phyloP scores from a whole-genome alignment of 345 rosid genomes.

The Cardamine resedifolia region DNA sequence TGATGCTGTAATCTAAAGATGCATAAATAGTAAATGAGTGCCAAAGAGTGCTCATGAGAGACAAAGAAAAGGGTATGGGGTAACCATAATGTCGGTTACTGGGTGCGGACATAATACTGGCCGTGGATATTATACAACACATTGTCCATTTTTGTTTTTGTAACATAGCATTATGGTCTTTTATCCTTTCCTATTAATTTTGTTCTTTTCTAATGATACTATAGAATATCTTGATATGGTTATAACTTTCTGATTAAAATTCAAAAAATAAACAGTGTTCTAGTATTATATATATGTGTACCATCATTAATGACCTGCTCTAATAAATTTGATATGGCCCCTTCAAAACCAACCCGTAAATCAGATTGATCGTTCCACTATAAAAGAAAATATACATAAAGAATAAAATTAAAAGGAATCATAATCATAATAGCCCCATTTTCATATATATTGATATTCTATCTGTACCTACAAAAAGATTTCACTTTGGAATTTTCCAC shows the following conservation, averaged over 20 bases:
- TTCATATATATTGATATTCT: constrained; percentile 29
- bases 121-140: constrained; percentile 11
- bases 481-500: constrained; percentile 33
- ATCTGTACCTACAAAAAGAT: constrained; percentile 20
- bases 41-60: constrained; percentile 19
- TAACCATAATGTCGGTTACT: constrained; percentile 28
- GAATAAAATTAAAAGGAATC: neutral
- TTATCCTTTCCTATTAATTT: neutral
- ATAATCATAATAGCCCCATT: neutral
- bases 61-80: constrained; percentile 3
- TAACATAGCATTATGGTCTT: constrained; percentile 14
- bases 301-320: constrained; percentile 18
- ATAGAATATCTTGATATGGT: neutral
- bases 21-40: constrained; percentile 5
- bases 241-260: neutral
- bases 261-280: constrained; percentile 7
- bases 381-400: neutral
- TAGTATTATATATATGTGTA: constrained; percentile 5
- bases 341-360: constrained; percentile 25
- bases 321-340: constrained; percentile 19
- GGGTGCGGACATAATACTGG: constrained; percentile 10
- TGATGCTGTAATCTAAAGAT: constrained; percentile 1
- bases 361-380: constrained; percentile 24
- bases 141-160: constrained; percentile 24
- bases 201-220: neutral